phyloP scores from a whole-genome alignment of 495 filamentous ascomycete species.

The Penicillium verhagenii region DNA sequence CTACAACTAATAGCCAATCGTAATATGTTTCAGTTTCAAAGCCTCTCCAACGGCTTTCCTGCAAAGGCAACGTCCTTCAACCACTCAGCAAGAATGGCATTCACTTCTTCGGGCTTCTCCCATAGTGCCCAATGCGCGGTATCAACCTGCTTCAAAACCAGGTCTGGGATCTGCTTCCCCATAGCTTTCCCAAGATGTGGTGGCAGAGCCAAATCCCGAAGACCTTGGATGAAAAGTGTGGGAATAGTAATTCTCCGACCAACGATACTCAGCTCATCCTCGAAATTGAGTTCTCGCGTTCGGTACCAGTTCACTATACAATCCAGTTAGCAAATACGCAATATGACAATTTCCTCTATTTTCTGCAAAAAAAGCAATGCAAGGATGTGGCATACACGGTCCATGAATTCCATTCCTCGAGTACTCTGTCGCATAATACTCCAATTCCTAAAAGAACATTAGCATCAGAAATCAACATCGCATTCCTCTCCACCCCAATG shows the following conservation, averaged over 20 bases:
- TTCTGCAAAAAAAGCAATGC: background rate
- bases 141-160: conserved; percentile 58
- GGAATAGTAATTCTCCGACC: conserved; percentile 60
- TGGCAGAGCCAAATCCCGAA: conserved; percentile 65
- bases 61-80: conserved; percentile 41
- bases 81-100: conserved; percentile 47
- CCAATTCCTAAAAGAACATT: conserved; percentile 54
- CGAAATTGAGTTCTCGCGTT: conserved; percentile 64
- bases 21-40: conserved; percentile 9
- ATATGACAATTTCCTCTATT: too few species aligned
- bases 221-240: conserved; percentile 70
- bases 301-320: conserved; percentile 77
- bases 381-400: conserved; percentile 60
- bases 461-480: conserved; percentile 8
- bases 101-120: conserved; percentile 61
- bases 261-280: conserved; percentile 64
- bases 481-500: background rate
- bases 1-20: too few species aligned
- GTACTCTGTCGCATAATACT: conserved; percentile 73
- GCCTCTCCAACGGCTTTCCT: conserved; percentile 18
- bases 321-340: background rate
- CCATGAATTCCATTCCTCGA: conserved; percentile 70
- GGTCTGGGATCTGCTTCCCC: conserved; percentile 59
- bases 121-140: conserved; percentile 69
- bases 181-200: conserved; percentile 66